These are phyloP conservation scores for Pouteria glomerata DNA, from an alignment of 148 eudicot species.

Conservation along the genomic window DNA sequence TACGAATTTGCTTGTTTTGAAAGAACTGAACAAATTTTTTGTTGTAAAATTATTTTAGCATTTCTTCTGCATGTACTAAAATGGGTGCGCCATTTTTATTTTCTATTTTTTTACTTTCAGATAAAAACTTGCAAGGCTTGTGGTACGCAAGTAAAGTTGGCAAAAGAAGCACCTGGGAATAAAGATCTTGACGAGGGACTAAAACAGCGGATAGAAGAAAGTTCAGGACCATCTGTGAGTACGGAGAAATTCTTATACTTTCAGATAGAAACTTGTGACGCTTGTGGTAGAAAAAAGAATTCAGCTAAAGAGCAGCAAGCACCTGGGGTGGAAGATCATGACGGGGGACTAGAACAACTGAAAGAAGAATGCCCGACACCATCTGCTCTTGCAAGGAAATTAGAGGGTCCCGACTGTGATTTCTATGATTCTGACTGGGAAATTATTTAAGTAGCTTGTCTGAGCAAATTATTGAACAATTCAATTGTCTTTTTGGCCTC, in stretches of 20 bases:
- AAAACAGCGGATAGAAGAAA: background rate
- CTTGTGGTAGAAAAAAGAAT: too few relatives aligned
- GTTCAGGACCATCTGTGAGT: background rate
- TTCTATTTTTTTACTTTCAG: constrained; percentile 1
- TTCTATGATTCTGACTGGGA: constrained; percentile 15
- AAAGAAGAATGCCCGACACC: background rate
- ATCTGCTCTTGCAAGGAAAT: background rate
- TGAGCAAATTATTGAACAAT: background rate
- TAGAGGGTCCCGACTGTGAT: background rate
- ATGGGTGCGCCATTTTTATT: background rate
- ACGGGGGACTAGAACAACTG: background rate
- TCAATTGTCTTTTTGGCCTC: background rate
- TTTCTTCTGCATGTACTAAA: background rate
- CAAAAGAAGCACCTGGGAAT: background rate
- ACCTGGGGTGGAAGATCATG: background rate
- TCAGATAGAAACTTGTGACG: too few relatives aligned
- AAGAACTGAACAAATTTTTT: background rate
- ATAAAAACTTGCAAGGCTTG: background rate
- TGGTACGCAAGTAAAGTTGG: too few relatives aligned
- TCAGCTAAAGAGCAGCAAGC: background rate
- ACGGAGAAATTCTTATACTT: too few relatives aligned
- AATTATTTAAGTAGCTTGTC: constrained; percentile 3
- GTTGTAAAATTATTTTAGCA: background rate
- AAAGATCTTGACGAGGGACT: background rate
- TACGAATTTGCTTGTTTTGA: too few relatives aligned